phyloP scores from a whole-genome alignment of 2,329 filamentous ascomycete genomes.

The Teratosphaeriaceae sp. region DNA sequence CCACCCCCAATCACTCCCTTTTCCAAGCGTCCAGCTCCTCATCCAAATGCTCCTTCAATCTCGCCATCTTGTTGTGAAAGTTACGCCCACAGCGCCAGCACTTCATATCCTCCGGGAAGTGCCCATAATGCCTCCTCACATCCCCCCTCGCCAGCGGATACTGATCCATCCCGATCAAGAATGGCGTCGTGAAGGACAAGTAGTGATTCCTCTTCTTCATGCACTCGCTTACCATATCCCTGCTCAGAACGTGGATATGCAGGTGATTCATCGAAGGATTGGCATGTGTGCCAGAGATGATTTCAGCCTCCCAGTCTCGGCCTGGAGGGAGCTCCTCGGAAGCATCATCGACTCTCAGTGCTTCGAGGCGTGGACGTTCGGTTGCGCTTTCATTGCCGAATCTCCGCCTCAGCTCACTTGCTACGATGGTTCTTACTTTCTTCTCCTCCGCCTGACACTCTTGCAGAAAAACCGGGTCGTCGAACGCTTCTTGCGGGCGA shows the following conservation, averaged over 20 bases:
- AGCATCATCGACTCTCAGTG: constrained; percentile 46
- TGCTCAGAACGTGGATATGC: constrained; percentile 80
- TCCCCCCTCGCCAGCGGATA: constrained; percentile 69
- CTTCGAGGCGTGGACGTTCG: constrained; percentile 58
- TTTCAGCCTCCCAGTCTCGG: constrained; percentile 69
- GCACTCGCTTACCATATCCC: constrained; percentile 66
- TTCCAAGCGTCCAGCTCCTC: constrained; percentile 73
- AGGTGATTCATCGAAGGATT: constrained; percentile 87
- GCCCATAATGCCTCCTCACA: constrained; percentile 52
- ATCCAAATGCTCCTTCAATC: constrained; percentile 68
- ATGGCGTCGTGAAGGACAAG: constrained; percentile 81
- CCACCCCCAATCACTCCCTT: constrained; percentile 40
- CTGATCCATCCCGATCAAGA: constrained; percentile 70
- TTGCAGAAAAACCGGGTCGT: constrained; percentile 61
- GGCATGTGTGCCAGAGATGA: constrained; percentile 76
- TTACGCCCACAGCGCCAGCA: constrained; percentile 80
- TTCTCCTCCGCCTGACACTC: constrained; percentile 55
- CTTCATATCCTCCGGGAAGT: constrained; percentile 56
- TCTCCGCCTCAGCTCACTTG: constrained; percentile 63
- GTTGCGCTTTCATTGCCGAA: constrained; percentile 57
- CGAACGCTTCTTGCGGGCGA: constrained; percentile 73
- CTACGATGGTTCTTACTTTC: constrained; percentile 59
- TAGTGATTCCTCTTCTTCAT: constrained; percentile 84
- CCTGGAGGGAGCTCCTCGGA: constrained; percentile 54
- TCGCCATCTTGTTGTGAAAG: constrained; percentile 68